Percentiles rank a stretch among this genome's conserved stretches.
Conservation (phyloP, 768 basidiomycete genomes). For the Tubosaeta sp. region DNA sequence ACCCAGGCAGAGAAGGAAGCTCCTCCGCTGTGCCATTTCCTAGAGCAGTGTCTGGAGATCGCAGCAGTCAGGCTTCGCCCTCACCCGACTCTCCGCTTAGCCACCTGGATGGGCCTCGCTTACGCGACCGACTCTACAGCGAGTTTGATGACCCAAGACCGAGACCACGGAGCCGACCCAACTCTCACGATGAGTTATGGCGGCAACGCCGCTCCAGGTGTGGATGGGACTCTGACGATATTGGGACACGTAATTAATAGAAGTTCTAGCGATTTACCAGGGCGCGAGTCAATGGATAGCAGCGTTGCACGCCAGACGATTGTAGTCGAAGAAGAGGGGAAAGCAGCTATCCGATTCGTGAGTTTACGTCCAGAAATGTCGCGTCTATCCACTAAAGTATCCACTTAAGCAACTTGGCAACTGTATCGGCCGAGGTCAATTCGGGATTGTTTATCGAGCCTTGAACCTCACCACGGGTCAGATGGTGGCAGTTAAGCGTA, state of each 20-base stretch:
- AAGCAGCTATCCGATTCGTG: slow-evolving; percentile 76
- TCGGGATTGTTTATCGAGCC: slow-evolving; percentile 93
- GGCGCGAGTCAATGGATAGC: slow-evolving; percentile 61
- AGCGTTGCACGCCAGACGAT: slow-evolving; percentile 63
- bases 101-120: slow-evolving; percentile 38
- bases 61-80: slow-evolving; percentile 31
- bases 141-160: slow-evolving; percentile 58
- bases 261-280: slow-evolving; percentile 62
- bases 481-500: slow-evolving; percentile 99
- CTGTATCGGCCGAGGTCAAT: slow-evolving; percentile 95
- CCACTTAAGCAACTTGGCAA: slow-evolving; percentile 86
- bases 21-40: slow-evolving; percentile 63
- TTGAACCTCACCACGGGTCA: slow-evolving; percentile 92
- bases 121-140: slow-evolving; percentile 62
- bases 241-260: slow-evolving; percentile 49
- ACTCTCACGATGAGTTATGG: slow-evolving; percentile 65
- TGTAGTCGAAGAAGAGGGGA: slow-evolving; percentile 77
- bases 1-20: slow-evolving; percentile 30
- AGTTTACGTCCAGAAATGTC: slow-evolving; percentile 32
- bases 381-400: slow-evolving; percentile 8
- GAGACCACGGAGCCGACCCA: slow-evolving; percentile 54
- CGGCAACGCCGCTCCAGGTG: slow-evolving; percentile 57
- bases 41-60: slow-evolving; percentile 51
- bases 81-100: slow-evolving; percentile 36
- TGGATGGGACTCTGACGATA: slow-evolving; percentile 67